Conservation (phyloP, 106 monocot genomes). For the Gastrodia elata region DNA sequence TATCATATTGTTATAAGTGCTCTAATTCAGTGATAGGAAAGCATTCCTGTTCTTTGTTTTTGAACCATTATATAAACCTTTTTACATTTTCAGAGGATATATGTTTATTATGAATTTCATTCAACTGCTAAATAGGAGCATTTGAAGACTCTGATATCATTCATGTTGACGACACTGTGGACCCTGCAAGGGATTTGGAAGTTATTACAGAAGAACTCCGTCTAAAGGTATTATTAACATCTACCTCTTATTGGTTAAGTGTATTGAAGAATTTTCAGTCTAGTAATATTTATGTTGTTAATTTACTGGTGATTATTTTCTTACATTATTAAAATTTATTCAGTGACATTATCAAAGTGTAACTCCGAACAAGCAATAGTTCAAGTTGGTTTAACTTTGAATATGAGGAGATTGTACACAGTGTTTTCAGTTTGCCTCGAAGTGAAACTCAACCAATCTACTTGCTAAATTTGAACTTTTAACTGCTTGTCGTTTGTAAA, state of each 20-base stretch:
- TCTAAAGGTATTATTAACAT: slow-evolving; percentile 51
- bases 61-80: background rate
- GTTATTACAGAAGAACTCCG: slow-evolving; percentile 76
- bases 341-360: background rate
- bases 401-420: background rate
- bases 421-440: background rate
- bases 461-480: slow-evolving; percentile 3
- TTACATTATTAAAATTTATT: background rate
- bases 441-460: background rate
- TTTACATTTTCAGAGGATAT: background rate
- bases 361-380: background rate
- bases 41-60: background rate
- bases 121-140: slow-evolving; percentile 49
- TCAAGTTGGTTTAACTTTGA: background rate
- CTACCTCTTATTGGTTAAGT: background rate
- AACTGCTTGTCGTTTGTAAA: background rate
- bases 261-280: background rate
- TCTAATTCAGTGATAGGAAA: background rate
- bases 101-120: background rate
- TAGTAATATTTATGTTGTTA: background rate
- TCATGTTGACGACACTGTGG: slow-evolving; percentile 90
- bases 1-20: background rate
- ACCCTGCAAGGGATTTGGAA: slow-evolving; percentile 96
- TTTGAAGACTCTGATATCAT: slow-evolving; percentile 97
- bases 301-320: background rate